Percentiles rank a stretch among this genome's conserved stretches.
phyloP scores from a whole-genome alignment of 2,329 filamentous ascomycete genomes.

The Colletotrichum ledebouriae region DNA sequence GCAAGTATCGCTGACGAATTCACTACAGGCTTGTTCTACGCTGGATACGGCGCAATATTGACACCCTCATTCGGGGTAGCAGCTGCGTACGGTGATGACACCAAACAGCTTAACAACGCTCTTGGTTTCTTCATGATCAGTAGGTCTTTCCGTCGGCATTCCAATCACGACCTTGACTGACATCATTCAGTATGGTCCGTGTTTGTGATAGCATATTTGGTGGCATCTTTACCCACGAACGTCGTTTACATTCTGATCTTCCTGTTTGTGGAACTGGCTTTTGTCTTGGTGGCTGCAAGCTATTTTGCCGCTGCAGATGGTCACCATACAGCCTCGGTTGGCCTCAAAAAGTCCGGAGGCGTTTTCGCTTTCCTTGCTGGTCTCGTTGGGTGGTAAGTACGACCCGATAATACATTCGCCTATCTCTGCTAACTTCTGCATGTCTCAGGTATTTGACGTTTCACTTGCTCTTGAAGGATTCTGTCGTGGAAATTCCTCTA shows the following conservation, averaged over 20 bases:
- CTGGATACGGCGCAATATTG: slow-evolving; percentile 46
- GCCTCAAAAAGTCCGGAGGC: slow-evolving; percentile 46
- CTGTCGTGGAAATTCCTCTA: slow-evolving; percentile 45
- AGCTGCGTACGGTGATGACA: slow-evolving; percentile 46
- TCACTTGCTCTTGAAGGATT: slow-evolving; percentile 46
- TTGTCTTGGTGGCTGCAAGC: slow-evolving; percentile 45
- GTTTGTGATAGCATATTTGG: slow-evolving; percentile 46
- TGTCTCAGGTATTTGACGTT: slow-evolving; percentile 46
- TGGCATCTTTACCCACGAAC: slow-evolving; percentile 46
- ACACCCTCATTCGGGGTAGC: slow-evolving; percentile 46
- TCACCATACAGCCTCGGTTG: slow-evolving; percentile 28
- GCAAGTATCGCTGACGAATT: too few species aligned
- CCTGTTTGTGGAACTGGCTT: slow-evolving; percentile 44
- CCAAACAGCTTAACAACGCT: slow-evolving; percentile 46
- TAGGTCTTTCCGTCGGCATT: slow-evolving; percentile 7
- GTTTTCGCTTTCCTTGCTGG: slow-evolving; percentile 47
- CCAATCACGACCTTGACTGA: background rate
- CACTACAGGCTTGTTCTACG: slow-evolving; percentile 46
- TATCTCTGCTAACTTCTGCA: background rate
- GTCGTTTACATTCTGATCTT: slow-evolving; percentile 47
- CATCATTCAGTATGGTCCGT: slow-evolving; percentile 45
- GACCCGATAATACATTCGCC: background rate
- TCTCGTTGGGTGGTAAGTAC: slow-evolving; percentile 46
- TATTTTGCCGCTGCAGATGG: slow-evolving; percentile 48
- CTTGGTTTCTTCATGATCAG: slow-evolving; percentile 47